These are phyloP conservation scores for Coccomyxa subellipsoidea DNA, from an alignment of 163 green algal species.

Conservation along the genomic window DNA sequence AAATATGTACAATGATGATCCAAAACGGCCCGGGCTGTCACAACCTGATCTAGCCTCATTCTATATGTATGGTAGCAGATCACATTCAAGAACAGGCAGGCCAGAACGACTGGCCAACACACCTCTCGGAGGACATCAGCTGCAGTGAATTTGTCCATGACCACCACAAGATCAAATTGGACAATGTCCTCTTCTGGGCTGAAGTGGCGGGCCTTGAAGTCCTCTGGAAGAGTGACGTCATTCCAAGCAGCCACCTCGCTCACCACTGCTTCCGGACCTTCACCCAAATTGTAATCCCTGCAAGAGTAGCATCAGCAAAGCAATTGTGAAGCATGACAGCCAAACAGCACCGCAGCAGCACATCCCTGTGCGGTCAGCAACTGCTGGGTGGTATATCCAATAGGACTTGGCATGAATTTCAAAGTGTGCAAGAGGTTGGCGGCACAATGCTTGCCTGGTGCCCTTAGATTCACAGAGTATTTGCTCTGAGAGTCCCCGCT, in stretches of 20 bases:
- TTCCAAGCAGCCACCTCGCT: slow-evolving; percentile 30
- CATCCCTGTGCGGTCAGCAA: not conserved
- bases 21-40: not conserved
- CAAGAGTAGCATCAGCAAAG: not conserved
- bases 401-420: too few species aligned
- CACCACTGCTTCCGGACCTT: slow-evolving; percentile 40
- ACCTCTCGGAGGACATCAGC: slow-evolving; percentile 78
- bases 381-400: too few species aligned
- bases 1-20: not conserved
- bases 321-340: not conserved
- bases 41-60: not conserved
- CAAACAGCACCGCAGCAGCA: not conserved
- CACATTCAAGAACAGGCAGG: not conserved
- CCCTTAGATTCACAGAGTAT: slow-evolving; percentile 39
- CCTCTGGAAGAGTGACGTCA: slow-evolving; percentile 24
- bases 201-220: slow-evolving; percentile 40
- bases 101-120: not conserved
- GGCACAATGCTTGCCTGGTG: not conserved
- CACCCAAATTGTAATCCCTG: slow-evolving; percentile 76
- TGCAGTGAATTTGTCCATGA: slow-evolving; percentile 85
- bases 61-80: not conserved
- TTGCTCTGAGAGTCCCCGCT: slow-evolving; percentile 31
- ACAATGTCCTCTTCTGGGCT: slow-evolving; percentile 67
- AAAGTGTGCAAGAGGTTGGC: not conserved
- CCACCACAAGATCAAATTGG: slow-evolving; percentile 65